phyloP scores from a whole-genome alignment of 371 early-diverging fungal genomes.

The Rhizopus delemar region DNA sequence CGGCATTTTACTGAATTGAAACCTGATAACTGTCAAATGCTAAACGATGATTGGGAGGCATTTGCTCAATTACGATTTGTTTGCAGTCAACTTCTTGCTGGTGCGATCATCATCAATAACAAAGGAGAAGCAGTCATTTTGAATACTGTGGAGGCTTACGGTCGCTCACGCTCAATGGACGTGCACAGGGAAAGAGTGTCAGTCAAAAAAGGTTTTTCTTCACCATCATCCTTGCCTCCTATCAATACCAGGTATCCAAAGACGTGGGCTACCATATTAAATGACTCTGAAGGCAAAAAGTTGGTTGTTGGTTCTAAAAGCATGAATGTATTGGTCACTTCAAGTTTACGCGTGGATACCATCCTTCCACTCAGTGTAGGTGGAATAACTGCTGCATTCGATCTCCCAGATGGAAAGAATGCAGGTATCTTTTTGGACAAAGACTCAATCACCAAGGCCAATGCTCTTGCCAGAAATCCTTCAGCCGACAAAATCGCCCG shows the following conservation, averaged over 20 bases:
- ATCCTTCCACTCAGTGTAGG: conserved; percentile 14
- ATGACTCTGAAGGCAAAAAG: conserved; percentile 18
- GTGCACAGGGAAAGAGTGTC: conserved; percentile 9
- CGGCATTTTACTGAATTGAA: no score
- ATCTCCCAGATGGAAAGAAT: conserved; percentile 8
- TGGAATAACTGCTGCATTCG: conserved; percentile 10
- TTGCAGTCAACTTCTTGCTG: conserved; percentile 24
- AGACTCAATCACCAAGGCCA: conserved; percentile 10
- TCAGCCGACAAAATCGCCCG: conserved; percentile 17
- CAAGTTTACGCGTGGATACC: conserved; percentile 22
- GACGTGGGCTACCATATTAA: conserved; percentile 17
- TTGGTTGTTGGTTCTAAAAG: conserved; percentile 23
- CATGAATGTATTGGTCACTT: conserved; percentile 26
- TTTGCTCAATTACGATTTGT: conserved; percentile 27
- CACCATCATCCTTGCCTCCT: conserved; percentile 19
- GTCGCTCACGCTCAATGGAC: conserved; percentile 9
- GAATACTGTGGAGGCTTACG: conserved; percentile 20
- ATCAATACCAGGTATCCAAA: conserved; percentile 15
- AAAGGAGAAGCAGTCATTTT: conserved; percentile 20
- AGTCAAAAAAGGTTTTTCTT: conserved; percentile 14
- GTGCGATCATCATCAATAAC: conserved; percentile 23
- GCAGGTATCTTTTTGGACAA: conserved; percentile 15
- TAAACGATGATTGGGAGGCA: conserved; percentile 26
- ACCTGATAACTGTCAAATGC: conserved; percentile 11
- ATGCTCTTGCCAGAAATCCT: conserved; percentile 8